Evolutionary conservation across 2,329 filamentous ascomycete species (phyloP).

Genomic region (Colletotrichum magnum): DNA sequence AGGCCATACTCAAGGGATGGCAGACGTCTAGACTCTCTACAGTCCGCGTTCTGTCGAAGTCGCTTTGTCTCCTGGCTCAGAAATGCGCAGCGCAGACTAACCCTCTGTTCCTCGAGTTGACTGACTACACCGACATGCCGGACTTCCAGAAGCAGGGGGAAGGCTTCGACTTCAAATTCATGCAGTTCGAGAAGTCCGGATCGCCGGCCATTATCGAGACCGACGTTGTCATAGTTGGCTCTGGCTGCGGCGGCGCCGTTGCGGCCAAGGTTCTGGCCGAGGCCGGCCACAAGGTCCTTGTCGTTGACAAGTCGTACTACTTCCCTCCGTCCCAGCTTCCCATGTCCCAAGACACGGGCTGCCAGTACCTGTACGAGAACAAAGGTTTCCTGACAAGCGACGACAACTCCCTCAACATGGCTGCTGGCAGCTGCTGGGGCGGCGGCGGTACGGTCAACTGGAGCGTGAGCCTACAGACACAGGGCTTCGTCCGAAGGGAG

Average conservation of each 20-base stretch:
- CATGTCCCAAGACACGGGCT: constrained; percentile 75
- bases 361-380: constrained; percentile 78
- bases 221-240: constrained; percentile 89
- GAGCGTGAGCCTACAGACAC: constrained; percentile 76
- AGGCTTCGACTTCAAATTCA: constrained; percentile 71
- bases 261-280: constrained; percentile 85
- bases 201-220: constrained; percentile 74
- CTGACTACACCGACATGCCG: constrained; percentile 71
- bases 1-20: constrained; percentile 76
- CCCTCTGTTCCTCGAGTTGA: constrained; percentile 66
- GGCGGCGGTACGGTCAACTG: constrained; percentile 93
- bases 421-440: constrained; percentile 83
- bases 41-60: constrained; percentile 69
- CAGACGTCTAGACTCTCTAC: constrained; percentile 66
- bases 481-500: constrained; percentile 82
- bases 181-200: constrained; percentile 65
- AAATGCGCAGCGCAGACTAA: constrained; percentile 69
- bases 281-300: constrained; percentile 80
- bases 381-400: constrained; percentile 70
- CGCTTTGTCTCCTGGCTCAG: constrained; percentile 68
- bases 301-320: constrained; percentile 87
- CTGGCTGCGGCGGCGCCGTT: constrained; percentile 88
- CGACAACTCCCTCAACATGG: constrained; percentile 70
- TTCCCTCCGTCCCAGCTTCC: constrained; percentile 81
- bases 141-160: constrained; percentile 63